Percentiles rank a stretch among this genome's conserved stretches.
Conservation (phyloP, 73 alveolate genomes). For the Paramecium pentaurelia region DNA sequence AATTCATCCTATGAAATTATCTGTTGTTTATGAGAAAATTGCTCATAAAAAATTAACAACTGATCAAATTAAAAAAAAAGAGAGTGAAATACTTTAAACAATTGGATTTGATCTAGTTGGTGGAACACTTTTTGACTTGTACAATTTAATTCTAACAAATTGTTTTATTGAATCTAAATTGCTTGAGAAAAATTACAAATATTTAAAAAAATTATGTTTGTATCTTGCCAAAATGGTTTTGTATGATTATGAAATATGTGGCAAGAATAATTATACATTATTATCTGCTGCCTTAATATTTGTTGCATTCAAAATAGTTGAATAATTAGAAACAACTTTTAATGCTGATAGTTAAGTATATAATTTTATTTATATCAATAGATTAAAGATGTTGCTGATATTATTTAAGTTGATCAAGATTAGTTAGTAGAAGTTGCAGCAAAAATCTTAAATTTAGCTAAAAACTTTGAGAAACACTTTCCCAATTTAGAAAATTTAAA, state of each 20-base stretch:
- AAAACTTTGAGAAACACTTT: constrained; percentile 87
- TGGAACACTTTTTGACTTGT: constrained; percentile 33
- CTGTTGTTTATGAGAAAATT: constrained; percentile 51
- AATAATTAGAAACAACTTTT: constrained; percentile 72
- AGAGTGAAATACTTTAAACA: constrained; percentile 41
- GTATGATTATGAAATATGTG: constrained; percentile 78
- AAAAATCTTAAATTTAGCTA: constrained; percentile 82
- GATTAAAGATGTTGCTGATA: constrained; percentile 70
- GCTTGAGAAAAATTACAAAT: constrained; percentile 15
- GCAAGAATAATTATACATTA: constrained; percentile 67
- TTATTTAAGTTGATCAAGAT: constrained; percentile 59
- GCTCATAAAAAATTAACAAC: constrained; percentile 49
- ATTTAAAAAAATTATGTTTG: constrained; percentile 71
- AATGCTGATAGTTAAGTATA: constrained; percentile 40
- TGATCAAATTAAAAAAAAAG: constrained; percentile 35
- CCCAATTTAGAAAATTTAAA: constrained; percentile 89
- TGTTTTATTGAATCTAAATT: constrained; percentile 40
- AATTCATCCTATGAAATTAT: constrained; percentile 87
- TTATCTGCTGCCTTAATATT: constrained; percentile 82
- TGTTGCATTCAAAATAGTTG: constrained; percentile 87
- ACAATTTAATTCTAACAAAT: not conserved
- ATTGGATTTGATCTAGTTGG: constrained; percentile 47
- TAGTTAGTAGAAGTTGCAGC: constrained; percentile 83
- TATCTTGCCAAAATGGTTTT: constrained; percentile 86
- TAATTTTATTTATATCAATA: not conserved